These are phyloP conservation scores for Stagonosporopsis cucurbitacearum DNA, from an alignment of 2,329 filamentous ascomycete genomes.

Conservation along the genomic window DNA sequence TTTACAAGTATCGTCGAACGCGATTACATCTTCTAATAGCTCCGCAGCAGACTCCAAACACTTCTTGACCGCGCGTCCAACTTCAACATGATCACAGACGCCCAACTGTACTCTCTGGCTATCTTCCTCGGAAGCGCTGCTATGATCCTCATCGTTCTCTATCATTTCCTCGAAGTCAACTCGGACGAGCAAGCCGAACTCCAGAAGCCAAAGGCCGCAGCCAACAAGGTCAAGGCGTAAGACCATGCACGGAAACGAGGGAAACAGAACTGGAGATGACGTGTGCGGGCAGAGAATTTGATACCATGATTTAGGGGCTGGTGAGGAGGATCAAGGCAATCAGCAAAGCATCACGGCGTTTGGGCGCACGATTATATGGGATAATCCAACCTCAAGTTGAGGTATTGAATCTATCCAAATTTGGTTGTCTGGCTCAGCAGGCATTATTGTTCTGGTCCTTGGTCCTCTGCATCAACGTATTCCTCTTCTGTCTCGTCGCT, in stretches of 20 bases:
- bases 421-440: not conserved
- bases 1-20: not conserved
- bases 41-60: slow-evolving; percentile 24
- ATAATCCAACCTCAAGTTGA: not conserved
- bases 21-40: slow-evolving; percentile 22
- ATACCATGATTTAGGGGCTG: slow-evolving; percentile 15
- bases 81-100: slow-evolving; percentile 88
- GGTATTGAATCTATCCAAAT: slow-evolving; percentile 11
- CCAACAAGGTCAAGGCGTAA: slow-evolving; percentile 38
- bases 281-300: slow-evolving; percentile 6
- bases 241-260: slow-evolving; percentile 5
- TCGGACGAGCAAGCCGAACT: slow-evolving; percentile 60
- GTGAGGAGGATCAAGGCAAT: slow-evolving; percentile 6
- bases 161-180: slow-evolving; percentile 97
- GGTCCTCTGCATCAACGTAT: slow-evolving; percentile 42
- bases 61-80: slow-evolving; percentile 40
- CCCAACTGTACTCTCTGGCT: slow-evolving; percentile 86
- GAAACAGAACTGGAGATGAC: not conserved
- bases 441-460: not conserved
- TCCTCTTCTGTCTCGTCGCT: slow-evolving; percentile 59
- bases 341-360: slow-evolving; percentile 19
- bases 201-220: slow-evolving; percentile 36
- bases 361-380: slow-evolving; percentile 8
- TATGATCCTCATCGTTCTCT: slow-evolving; percentile 91
- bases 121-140: slow-evolving; percentile 89